Evolutionary conservation across 2,329 filamentous ascomycete species (phyloP).

Genomic region (Verticillium isaacii): DNA sequence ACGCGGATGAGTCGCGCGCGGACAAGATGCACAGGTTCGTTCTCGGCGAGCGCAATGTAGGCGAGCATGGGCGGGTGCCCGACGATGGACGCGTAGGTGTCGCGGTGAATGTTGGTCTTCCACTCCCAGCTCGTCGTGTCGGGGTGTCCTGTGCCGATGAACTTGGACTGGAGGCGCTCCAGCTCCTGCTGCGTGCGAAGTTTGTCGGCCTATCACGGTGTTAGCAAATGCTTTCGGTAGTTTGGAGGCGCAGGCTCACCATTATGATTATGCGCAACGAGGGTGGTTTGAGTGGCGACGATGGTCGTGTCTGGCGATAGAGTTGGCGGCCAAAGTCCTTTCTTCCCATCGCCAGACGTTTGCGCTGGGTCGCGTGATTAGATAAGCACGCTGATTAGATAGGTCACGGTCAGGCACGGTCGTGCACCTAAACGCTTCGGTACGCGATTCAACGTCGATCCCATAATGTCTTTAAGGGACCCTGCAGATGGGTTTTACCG

Average conservation of each 20-base stretch:
- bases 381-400: no score
- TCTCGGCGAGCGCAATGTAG: conserved; percentile 86
- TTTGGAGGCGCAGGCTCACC: neutral
- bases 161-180: conserved; percentile 92
- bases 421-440: no score
- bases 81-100: conserved; percentile 83
- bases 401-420: no score
- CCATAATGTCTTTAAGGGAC: no score
- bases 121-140: conserved; percentile 98
- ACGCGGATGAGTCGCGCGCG: conserved; percentile 75
- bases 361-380: no score
- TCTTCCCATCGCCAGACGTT: no score
- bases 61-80: conserved; percentile 85
- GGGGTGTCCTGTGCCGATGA: conserved; percentile 91
- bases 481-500: no score
- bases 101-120: conserved; percentile 91
- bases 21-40: conserved; percentile 76
- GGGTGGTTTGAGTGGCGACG: no score
- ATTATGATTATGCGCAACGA: neutral
- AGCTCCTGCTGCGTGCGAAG: conserved; percentile 96
- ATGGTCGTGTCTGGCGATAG: no score
- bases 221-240: conserved; percentile 1
- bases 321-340: no score
- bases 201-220: conserved; percentile 72
- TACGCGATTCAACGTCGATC: no score